Conservation (phyloP, 164 flowering plant genomes). For the Cinnamomum micranthum region DNA sequence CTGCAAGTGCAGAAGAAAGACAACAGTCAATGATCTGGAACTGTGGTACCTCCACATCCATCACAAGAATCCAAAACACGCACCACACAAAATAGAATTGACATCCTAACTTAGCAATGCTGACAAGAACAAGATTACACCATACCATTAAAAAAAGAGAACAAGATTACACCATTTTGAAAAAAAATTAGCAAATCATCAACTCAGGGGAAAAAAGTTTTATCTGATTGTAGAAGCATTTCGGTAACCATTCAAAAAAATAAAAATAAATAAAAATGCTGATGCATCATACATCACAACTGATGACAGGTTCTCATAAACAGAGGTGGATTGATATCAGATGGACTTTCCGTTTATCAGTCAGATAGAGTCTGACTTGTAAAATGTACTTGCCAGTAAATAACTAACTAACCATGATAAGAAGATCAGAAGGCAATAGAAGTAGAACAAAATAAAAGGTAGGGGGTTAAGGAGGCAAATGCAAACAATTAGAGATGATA, state of each 20-base stretch:
- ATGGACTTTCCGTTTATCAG: no score
- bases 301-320: neutral
- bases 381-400: no score
- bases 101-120: neutral
- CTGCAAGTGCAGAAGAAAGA: constrained; percentile 31
- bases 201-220: neutral
- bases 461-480: no score
- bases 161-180: neutral
- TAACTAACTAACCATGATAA: no score
- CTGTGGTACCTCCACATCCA: neutral
- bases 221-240: neutral
- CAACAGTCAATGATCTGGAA: constrained; percentile 1
- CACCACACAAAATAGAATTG: neutral
- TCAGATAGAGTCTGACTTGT: no score
- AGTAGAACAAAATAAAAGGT: no score
- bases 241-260: neutral
- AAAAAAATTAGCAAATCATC: neutral
- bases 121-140: neutral
- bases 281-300: neutral
- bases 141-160: neutral
- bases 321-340: no score
- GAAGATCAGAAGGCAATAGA: no score
- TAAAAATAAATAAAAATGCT: no score
- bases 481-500: no score
- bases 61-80: neutral